phyloP scores from a whole-genome alignment of 495 filamentous ascomycete genomes.

The Amphirosellinia nigrospora region DNA sequence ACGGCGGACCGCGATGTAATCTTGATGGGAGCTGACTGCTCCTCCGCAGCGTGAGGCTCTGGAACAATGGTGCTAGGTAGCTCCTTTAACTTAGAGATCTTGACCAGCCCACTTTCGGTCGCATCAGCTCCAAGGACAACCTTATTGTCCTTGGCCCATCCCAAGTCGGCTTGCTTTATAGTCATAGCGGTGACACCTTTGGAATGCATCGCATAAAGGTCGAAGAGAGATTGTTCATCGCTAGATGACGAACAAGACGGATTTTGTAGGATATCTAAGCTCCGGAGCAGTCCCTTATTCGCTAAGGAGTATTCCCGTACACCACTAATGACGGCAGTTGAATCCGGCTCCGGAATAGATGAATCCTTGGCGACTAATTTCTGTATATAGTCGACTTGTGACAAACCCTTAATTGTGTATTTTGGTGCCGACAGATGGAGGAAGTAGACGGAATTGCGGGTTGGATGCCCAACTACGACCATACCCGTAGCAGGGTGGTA shows the following conservation, averaged over 20 bases:
- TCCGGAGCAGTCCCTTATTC: constrained; percentile 86
- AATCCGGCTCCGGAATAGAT: constrained; percentile 79
- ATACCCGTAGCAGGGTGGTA: constrained; percentile 91
- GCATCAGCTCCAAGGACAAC: constrained; percentile 78
- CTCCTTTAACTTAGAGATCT: constrained; percentile 53
- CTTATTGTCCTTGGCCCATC: constrained; percentile 87
- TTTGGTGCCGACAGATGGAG: constrained; percentile 91
- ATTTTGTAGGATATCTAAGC: constrained; percentile 80
- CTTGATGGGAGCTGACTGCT: constrained; percentile 40
- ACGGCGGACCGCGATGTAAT: constrained; percentile 42
- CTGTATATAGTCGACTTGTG: constrained; percentile 84
- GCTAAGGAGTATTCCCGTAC: constrained; percentile 92
- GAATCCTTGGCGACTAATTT: constrained; percentile 74
- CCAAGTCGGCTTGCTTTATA: constrained; percentile 85
- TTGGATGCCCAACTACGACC: constrained; percentile 93
- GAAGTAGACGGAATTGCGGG: constrained; percentile 96
- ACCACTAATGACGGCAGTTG: constrained; percentile 94
- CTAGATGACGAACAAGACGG: constrained; percentile 59
- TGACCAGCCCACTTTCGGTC: constrained; percentile 64
- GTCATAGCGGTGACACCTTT: constrained; percentile 87
- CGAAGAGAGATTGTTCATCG: constrained; percentile 72
- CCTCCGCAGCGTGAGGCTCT: constrained; percentile 35
- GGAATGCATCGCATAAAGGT: constrained; percentile 96
- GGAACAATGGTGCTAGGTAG: constrained; percentile 42
- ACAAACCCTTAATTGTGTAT: constrained; percentile 79